Evolutionary conservation across 2,329 filamentous ascomycete genomes (phyloP), one percentile per base, ranked within the genome.

Genomic region (Ilyonectria destructans): DNA sequence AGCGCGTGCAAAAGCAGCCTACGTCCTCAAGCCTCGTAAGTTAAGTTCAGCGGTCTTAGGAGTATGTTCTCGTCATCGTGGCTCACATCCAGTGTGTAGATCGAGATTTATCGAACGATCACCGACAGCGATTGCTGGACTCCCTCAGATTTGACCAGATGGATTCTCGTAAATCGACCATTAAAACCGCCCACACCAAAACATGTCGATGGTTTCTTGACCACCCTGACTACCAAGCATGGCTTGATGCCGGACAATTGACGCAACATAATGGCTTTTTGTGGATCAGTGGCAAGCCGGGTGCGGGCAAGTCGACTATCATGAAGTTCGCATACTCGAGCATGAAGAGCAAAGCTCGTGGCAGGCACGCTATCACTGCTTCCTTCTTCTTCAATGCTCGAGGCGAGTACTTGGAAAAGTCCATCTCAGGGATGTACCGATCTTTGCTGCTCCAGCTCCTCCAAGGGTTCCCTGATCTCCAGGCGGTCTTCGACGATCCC

Each of bases 371-470:
- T 0, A 1, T 77, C 0, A 71, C 83, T 0, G 62, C 84, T 0
- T 85, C 81, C 0, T 88, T 87, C 73, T 88, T 87, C 74, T 88
- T 88, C 77, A 84, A 87, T 37, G 85, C 85, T 0, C 75, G 84
- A 51, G 86, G 86, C 0, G 77, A 77, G 0, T 6, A 74, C 1
- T 72, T 86, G 2, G 85, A 89, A 55, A 86, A 79, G 61, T 82
- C 85, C 0, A 78, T 80, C 0, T 31, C 77, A 0, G 87, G 88
- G 0, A 81, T 90, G 75, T 88, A 87, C 68, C 80, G 86, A 3
- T 86, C 85, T 0, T 61, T 90, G 0, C 62, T 89, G 0, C 68
- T 78, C 1, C 85, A 89, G 45, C 73, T 89, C 0, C 74, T 89
- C 0, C 23, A 78, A 0, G 69, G 75, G 1, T 64, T 76, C 1